A percentile compares a stretch with the other conserved stretches of the same genome.
Conservation (phyloP, 176 grass and related monocot species). For the sorghum (Sorghum bicolor) region DNA sequence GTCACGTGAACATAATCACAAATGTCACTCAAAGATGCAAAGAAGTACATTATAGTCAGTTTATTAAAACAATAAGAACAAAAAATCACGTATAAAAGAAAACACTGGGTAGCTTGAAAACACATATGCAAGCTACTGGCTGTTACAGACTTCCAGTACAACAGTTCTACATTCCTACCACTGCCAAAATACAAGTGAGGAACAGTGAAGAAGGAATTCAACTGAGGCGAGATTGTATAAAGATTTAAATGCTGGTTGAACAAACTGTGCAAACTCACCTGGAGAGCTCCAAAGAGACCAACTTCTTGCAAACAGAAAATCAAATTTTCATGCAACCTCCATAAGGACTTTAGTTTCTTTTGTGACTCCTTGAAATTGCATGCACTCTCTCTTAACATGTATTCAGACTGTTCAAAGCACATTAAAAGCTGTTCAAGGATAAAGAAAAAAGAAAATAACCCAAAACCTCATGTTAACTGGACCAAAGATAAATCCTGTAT, state of each 20-base stretch:
- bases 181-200: background rate
- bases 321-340: constrained; percentile 71
- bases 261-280: constrained; percentile 43
- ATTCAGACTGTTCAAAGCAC: constrained; percentile 52
- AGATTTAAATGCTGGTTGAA: background rate
- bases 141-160: background rate
- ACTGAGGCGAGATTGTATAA: background rate
- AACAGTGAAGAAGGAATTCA: background rate
- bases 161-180: background rate
- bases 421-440: background rate
- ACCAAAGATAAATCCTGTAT: constrained; percentile 8
- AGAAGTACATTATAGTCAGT: background rate
- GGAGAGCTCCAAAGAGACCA: constrained; percentile 81
- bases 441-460: constrained; percentile 17
- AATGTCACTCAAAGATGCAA: background rate
- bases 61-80: background rate
- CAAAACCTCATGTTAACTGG: constrained; percentile 5
- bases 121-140: background rate
- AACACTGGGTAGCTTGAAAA: background rate
- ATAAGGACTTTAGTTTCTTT: constrained; percentile 68
- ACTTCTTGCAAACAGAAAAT: constrained; percentile 85
- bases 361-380: constrained; percentile 58
- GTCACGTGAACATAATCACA: background rate
- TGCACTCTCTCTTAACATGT: constrained; percentile 51
- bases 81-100: background rate